Base-by-base conservation (phyloP, 1,284 basidiomycete genomes). In the Ganoderma sinense region DNA sequence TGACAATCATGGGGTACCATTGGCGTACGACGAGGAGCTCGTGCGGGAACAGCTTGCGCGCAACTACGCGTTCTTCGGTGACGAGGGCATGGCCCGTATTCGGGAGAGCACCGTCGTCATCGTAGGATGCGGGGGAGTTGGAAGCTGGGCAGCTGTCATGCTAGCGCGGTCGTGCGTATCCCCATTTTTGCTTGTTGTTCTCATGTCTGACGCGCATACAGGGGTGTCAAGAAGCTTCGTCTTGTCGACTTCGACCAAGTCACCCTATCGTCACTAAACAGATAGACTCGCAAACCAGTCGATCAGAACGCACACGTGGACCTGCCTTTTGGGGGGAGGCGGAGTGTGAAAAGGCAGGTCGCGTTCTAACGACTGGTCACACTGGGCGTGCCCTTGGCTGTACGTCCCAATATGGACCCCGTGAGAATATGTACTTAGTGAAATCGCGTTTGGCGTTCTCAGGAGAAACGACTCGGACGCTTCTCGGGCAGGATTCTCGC, bases 71-170 rank as follows among this genome's bases (percentile, higher is more conserved):
- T 98, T 99, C 83, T 93, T 99, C 62, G 96, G 96, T 0, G 95
- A 97, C 41, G 93, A 97, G 45, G 89, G 91, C 31, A 98, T 99
- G 96, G 79, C 83, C 14, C 91, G 89, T 75, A 87, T 99, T 56
- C 86, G 98, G 68, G 80, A 87, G 29, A 89, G 90, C 8, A 91
- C 87, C 23, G 96, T 99, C 4, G 95, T 96, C 26, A 86, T 99
- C 29, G 89, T 99, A 10, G 98, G 98, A 4, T 96, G 97, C 73
- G 98, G 98, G 68, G 98, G 98, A 6, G 98, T 99, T 0, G 97
- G 97, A 0, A 96, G 94, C 75, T 97, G 96, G 93, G 94, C 92
- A 33, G 97, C 97, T 7, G 89, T 97, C 40, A 98, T 98, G 96
- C 89, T 98, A 58, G 92, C 91, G 39, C 84, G 97, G 79, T 94